These are phyloP conservation scores for Lachnellula occidentalis DNA, from an alignment of 2,329 filamentous ascomycete species.

Conservation along the genomic window DNA sequence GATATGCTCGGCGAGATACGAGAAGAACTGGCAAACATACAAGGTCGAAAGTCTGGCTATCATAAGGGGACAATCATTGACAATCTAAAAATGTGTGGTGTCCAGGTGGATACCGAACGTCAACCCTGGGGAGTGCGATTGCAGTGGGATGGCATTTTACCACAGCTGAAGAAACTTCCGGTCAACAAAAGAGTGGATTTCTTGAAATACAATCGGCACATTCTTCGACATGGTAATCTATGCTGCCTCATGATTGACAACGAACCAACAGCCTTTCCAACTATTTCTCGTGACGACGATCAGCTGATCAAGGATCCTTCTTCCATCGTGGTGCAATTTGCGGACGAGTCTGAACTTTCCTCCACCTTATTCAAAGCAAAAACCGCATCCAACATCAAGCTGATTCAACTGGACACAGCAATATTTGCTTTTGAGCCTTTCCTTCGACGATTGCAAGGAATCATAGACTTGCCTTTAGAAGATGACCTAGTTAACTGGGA, in stretches of 20 bases:
- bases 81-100: slow-evolving; percentile 33
- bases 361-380: slow-evolving; percentile 43
- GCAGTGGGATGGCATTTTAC: slow-evolving; percentile 38
- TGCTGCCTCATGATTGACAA: slow-evolving; percentile 51
- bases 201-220: slow-evolving; percentile 41
- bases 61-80: slow-evolving; percentile 36
- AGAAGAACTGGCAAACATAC: slow-evolving; percentile 50
- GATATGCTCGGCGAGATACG: slow-evolving; percentile 64
- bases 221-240: slow-evolving; percentile 55
- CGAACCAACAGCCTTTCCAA: slow-evolving; percentile 55
- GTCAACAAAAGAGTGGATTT: slow-evolving; percentile 37
- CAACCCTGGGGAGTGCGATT: slow-evolving; percentile 38
- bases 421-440: slow-evolving; percentile 67
- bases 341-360: slow-evolving; percentile 39
- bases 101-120: slow-evolving; percentile 27
- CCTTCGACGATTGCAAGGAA: slow-evolving; percentile 51
- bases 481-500: slow-evolving; percentile 43
- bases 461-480: slow-evolving; percentile 50
- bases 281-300: slow-evolving; percentile 46
- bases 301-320: slow-evolving; percentile 41
- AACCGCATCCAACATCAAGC: slow-evolving; percentile 33
- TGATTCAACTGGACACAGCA: slow-evolving; percentile 58
- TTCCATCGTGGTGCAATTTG: slow-evolving; percentile 46
- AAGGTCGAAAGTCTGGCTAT: slow-evolving; percentile 42
- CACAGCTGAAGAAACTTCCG: slow-evolving; percentile 33